Base-by-base conservation (phyloP, 1,139 yeast species). In the Yamadazyma dushanensis region DNA sequence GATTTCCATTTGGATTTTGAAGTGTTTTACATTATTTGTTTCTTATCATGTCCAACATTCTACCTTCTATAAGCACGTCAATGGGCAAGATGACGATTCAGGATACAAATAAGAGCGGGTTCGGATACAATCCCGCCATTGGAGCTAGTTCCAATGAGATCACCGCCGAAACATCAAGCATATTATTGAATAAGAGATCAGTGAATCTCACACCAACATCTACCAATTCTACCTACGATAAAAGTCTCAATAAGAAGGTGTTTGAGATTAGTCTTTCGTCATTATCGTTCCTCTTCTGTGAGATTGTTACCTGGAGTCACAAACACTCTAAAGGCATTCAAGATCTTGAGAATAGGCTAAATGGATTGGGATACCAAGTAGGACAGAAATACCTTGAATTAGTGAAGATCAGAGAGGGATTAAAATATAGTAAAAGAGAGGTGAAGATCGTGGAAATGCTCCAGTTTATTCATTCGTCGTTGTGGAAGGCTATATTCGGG, bases 401-500 rank as follows among this genome's bases (percentile, higher is more conserved):
- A 29, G 55, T 65, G 22, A 70, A 70, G 47, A 44, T 68, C 17
- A 51, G 75, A 36, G 79, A 73, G 49, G 87, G 92, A n/a, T 53
- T 62, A 19, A 83, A 83, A 50, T 61, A 67, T 30, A 77, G 83
- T 19, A 79, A 78, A 48, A 68, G 98, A 50, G 95, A 87, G 50
- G 75, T 78, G 18, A 78, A 73, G 43, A 71, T 89, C 2, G 70
- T 92, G 17, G 96, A 89, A 34, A 75, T 88, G 15, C 63, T 92
- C 36, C 96, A 90, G 51, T 88, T 86, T 56, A 78, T 92, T 9
- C 92, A 88, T 50, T 79, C 90, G 0, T 73, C 80, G 0, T 73
- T 94, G 27, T 92, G 98, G 98, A 76, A 73, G 42, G 70, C 83
- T 11, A 60, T 90, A 15, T 92, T 92, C 62, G 95, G 92, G 8